Evolutionary conservation across 257 asterid species (phyloP).

Genomic region (Penstemon barbatus): DNA sequence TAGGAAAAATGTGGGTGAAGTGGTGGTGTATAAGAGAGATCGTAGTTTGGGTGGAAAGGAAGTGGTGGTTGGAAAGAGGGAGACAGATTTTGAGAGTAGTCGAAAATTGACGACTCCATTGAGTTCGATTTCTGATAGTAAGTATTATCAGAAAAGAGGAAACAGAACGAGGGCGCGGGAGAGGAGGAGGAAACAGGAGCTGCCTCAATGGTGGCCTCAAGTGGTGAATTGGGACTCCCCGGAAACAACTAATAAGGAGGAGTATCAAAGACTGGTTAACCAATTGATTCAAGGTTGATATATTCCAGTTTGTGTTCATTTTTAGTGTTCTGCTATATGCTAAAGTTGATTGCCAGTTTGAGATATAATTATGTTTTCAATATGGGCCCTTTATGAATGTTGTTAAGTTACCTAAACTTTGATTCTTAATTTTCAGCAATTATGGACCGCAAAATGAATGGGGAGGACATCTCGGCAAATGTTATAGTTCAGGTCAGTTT

Average conservation of each 20-base stretch:
- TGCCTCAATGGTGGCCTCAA: conserved; percentile 96
- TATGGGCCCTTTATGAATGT: conserved; percentile 24
- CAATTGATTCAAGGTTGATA: conserved; percentile 66
- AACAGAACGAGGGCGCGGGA: conserved; percentile 30
- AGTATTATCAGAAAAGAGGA: conserved; percentile 25
- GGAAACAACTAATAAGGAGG: conserved; percentile 49
- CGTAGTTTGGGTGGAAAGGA: conserved; percentile 91
- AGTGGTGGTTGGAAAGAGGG: conserved; percentile 72
- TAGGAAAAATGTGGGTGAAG: conserved; percentile 37
- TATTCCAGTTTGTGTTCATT: conserved; percentile 14
- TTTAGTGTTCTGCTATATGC: background rate
- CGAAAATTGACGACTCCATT: conserved; percentile 34
- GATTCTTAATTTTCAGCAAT: conserved; percentile 63
- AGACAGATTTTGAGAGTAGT: conserved; percentile 27
- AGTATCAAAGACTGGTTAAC: conserved; percentile 67
- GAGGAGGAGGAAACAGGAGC: conserved; percentile 48
- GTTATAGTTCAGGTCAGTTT: conserved; percentile 80
- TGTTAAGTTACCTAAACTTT: conserved; percentile 35
- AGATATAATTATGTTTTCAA: background rate
- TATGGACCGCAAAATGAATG: conserved; percentile 81
- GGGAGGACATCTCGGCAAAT: conserved; percentile 70
- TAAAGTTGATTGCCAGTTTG: background rate
- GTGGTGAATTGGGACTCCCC: conserved; percentile 29
- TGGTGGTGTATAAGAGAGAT: conserved; percentile 69
- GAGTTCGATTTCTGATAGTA: conserved; percentile 30